Evolutionary conservation across 805 yeast species (phyloP), one percentile per base, ranked within the genome.

Genomic region (Saccharomycopsis synnaedendra): DNA sequence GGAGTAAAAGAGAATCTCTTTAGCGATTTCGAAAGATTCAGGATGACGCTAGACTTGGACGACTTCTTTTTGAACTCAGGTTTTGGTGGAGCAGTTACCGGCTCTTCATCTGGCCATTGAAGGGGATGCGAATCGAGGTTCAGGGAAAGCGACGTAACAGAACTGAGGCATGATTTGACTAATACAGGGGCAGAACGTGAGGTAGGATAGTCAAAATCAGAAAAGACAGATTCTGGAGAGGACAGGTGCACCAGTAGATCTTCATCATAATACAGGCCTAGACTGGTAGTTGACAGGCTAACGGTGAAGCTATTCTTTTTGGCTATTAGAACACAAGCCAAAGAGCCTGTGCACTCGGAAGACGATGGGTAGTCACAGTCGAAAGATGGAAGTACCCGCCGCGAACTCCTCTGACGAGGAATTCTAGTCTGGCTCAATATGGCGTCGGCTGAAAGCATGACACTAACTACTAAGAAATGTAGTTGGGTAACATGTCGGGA

Each of bases 261-360:
- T 8, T 27, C 8, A 10, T 41, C 9, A 9, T 11, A 9, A 27
- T 9, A 11, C 9, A 9, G n/a, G n/a, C 11, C 10, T 8, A 8
- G 32, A 30, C 31, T n/a, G 8, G 9, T 8, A 30, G 34, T 28
- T 30, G 10, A 28, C 7, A 8, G 38, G 9, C n/a, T 40, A 7
- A 39, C 42, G n/a, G 39, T 42, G 44, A 41, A 50, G 36, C 54
- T 51, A 41, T 44, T 35, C 36, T 45, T 51, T 43, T 51, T 51
- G 3, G 54, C 54, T 39, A 39, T 34, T 9, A 51, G 44, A 34
- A 51, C 54, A 19, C 37, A 30, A n/a, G 49, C 52, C 28, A 51
- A 40, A 7, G 53, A 43, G 45, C 42, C 41, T 27, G 52, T 49
- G 32, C 40, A 11, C 31, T 41, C 33, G 27, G 4, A 19, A 10